Percentiles rank a stretch among this genome's conserved stretches.
phyloP scores from a whole-genome alignment of 352 stramenopile genomes.

The Pythium folliculosum region DNA sequence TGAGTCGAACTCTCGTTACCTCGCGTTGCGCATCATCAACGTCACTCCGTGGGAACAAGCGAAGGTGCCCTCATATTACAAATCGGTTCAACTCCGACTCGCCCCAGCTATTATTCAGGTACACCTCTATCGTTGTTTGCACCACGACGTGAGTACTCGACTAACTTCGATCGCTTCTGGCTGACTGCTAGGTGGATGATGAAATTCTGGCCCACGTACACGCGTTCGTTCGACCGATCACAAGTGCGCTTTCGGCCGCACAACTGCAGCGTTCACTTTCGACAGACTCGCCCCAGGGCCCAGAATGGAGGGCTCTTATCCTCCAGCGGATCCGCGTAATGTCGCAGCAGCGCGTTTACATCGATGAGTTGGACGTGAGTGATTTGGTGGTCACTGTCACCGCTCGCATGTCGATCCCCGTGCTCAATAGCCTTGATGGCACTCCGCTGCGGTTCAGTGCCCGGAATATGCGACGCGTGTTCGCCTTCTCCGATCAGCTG shows the following conservation, averaged over 20 bases:
- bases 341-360: constrained; percentile 61
- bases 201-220: constrained; percentile 27
- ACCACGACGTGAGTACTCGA: neutral
- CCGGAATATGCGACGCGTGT: constrained; percentile 64
- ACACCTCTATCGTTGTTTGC: neutral
- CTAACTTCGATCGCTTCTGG: neutral
- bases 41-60: constrained; percentile 49
- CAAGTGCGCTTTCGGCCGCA: constrained; percentile 17
- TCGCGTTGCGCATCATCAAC: constrained; percentile 58
- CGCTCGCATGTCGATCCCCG: constrained; percentile 70
- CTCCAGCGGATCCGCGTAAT: constrained; percentile 28
- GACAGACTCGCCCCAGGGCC: neutral
- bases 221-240: constrained; percentile 20
- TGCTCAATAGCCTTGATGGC: constrained; percentile 82
- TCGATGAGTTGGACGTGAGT: constrained; percentile 60
- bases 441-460: constrained; percentile 67
- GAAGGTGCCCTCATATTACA: constrained; percentile 60
- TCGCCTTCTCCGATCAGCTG: constrained; percentile 72
- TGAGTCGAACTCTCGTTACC: constrained; percentile 25
- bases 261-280: neutral
- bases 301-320: neutral
- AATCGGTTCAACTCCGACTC: constrained; percentile 63
- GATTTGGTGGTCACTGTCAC: constrained; percentile 69
- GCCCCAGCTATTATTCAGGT: constrained; percentile 72
- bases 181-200: constrained; percentile 32